Conservation (phyloP, 768 basidiomycete genomes). For the Tulasnella sp. region DNA sequence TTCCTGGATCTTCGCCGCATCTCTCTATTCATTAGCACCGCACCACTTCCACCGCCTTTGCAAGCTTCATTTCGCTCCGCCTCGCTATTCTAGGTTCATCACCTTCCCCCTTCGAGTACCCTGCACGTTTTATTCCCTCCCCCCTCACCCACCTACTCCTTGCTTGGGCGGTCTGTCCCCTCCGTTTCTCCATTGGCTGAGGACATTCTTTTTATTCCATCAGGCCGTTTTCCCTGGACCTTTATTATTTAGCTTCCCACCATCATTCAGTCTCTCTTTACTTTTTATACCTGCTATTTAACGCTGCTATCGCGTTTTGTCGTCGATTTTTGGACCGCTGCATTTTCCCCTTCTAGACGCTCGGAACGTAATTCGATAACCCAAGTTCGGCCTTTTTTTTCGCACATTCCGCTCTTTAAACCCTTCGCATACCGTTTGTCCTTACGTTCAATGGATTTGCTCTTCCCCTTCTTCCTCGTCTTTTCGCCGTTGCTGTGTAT, state of each 20-base stretch:
- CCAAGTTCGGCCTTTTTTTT: neutral
- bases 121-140: neutral
- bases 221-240: neutral
- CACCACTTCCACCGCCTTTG: neutral
- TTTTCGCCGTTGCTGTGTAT: neutral
- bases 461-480: neutral
- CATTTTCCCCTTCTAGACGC: neutral
- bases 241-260: neutral
- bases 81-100: neutral
- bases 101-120: neutral
- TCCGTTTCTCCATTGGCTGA: neutral
- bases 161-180: neutral
- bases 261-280: neutral
- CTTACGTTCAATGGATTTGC: neutral
- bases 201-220: neutral
- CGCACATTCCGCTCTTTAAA: neutral
- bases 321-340: neutral
- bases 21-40: neutral
- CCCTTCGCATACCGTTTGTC: neutral
- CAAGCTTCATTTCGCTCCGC: neutral
- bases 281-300: neutral
- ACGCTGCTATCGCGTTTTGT: neutral
- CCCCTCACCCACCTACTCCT: neutral
- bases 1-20: neutral
- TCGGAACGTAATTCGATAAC: slow-evolving; percentile 8